Conservation (phyloP, 495 filamentous ascomycete species). For the Daldinia grandis region DNA sequence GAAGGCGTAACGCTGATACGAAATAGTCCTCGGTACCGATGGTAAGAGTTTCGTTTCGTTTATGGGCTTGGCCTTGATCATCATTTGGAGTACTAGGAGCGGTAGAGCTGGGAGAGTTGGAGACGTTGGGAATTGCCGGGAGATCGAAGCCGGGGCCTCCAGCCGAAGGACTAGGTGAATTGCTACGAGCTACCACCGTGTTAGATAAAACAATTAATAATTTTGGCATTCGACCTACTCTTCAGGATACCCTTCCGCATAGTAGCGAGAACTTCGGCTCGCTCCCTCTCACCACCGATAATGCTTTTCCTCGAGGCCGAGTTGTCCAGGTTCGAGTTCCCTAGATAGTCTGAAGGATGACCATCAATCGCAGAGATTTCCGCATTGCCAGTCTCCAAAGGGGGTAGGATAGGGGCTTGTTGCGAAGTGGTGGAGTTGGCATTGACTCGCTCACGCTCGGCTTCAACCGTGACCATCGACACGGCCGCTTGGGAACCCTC, state of each 20-base stretch:
- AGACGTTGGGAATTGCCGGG: slow-evolving; percentile 64
- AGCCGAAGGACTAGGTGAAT: slow-evolving; percentile 71
- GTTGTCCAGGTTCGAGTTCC: slow-evolving; percentile 65
- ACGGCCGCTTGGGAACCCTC: slow-evolving; percentile 79
- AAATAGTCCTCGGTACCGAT: slow-evolving; percentile 92
- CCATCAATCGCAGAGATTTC: slow-evolving; percentile 61
- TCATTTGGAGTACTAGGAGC: slow-evolving; percentile 83
- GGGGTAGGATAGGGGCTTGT: slow-evolving; percentile 79
- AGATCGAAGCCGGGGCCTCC: slow-evolving; percentile 60
- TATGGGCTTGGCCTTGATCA: slow-evolving; percentile 66
- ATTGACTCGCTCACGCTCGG: slow-evolving; percentile 84
- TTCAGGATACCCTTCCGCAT: slow-evolving; percentile 96
- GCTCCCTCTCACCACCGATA: slow-evolving; percentile 87
- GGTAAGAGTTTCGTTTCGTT: slow-evolving; percentile 70
- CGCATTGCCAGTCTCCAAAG: slow-evolving; percentile 81
- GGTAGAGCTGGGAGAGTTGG: slow-evolving; percentile 82
- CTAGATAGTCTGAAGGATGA: slow-evolving; percentile 56
- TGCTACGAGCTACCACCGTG: slow-evolving; percentile 53
- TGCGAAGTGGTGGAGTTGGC: slow-evolving; percentile 79
- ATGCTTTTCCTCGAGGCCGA: slow-evolving; percentile 81
- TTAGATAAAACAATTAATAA: slow-evolving; percentile 36
- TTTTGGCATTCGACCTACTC: slow-evolving; percentile 64
- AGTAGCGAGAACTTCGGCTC: slow-evolving; percentile 87
- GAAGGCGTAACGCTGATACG: slow-evolving; percentile 73
- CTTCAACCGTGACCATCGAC: slow-evolving; percentile 95